Conservation (phyloP, 805 yeast species). For the Yamadazyma akitaensis region DNA sequence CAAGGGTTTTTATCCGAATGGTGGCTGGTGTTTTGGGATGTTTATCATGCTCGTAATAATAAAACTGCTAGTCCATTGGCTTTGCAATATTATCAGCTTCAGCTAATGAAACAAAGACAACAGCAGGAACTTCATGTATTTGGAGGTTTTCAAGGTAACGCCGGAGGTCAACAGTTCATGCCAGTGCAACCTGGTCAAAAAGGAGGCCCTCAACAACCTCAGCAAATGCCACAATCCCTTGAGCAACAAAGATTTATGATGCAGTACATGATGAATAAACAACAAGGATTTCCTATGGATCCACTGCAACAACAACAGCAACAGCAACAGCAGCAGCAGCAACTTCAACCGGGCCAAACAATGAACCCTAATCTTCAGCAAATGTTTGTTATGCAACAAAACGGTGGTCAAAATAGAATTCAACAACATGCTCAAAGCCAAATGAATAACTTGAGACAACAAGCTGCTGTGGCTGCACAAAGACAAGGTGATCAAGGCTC, state of each 20-base stretch:
- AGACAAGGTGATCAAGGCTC: slow-evolving; percentile 12
- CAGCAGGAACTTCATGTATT: slow-evolving; percentile 32
- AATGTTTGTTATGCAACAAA: slow-evolving; percentile 28
- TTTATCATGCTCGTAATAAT: slow-evolving; percentile 75
- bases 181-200: slow-evolving; percentile 1
- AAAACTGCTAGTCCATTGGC: slow-evolving; percentile 54
- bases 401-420: slow-evolving; percentile 24
- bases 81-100: slow-evolving; percentile 66
- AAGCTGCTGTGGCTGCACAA: slow-evolving; percentile 30
- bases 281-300: slow-evolving; percentile 16
- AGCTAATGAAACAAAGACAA: slow-evolving; percentile 56
- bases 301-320: slow-evolving; percentile 11
- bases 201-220: slow-evolving; percentile 2
- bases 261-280: slow-evolving; percentile 18
- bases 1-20: slow-evolving; percentile 87
- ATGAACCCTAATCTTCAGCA: slow-evolving; percentile 17
- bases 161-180: not conserved
- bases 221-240: slow-evolving; percentile 8
- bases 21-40: slow-evolving; percentile 97
- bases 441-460: slow-evolving; percentile 50
- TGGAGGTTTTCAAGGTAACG: not conserved
- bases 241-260: slow-evolving; percentile 15
- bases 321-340: not conserved
- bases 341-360: not conserved
- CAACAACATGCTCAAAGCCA: slow-evolving; percentile 49